Evolutionary conservation across 305 asterid genomes (phyloP).

Genomic region (Fraxinus floribunda): DNA sequence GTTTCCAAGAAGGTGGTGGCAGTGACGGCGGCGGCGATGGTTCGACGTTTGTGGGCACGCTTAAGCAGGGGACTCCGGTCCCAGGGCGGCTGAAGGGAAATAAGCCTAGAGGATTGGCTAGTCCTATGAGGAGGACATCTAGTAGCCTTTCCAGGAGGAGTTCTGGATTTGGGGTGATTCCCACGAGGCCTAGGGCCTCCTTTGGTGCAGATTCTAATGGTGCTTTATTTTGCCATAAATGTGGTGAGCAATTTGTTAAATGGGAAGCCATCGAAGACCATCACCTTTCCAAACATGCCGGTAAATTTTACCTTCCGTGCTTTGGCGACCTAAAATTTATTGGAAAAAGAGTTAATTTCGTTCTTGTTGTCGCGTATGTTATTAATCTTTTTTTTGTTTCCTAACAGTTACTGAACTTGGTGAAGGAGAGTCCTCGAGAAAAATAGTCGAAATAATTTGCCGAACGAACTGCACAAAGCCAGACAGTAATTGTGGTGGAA

Average conservation of each 20-base stretch:
- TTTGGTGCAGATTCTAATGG: constrained; percentile 50
- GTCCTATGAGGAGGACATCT: constrained; percentile 61
- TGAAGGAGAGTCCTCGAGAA: constrained; percentile 86
- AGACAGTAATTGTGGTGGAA: constrained; percentile 40
- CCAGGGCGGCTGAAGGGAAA: constrained; percentile 36
- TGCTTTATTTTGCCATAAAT: constrained; percentile 63
- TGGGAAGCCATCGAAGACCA: constrained; percentile 82
- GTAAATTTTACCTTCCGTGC: constrained; percentile 30
- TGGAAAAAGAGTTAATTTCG: neutral
- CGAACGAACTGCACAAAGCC: constrained; percentile 48
- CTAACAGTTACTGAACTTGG: constrained; percentile 63
- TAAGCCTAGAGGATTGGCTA: constrained; percentile 37
- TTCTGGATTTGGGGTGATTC: constrained; percentile 47
- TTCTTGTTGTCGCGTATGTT: neutral
- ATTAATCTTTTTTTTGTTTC: neutral
- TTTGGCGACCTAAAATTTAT: neutral
- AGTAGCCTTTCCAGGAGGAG: constrained; percentile 57
- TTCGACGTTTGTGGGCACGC: constrained; percentile 49
- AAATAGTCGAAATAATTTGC: constrained; percentile 81
- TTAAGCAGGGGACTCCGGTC: constrained; percentile 79
- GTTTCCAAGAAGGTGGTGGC: constrained; percentile 35
- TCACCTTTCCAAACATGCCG: constrained; percentile 89
- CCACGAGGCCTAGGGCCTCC: constrained; percentile 48
- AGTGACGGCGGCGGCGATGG: constrained; percentile 26
- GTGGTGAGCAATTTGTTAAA: constrained; percentile 65